Base-by-base conservation (phyloP, 2,329 filamentous ascomycete genomes). In the Zymoseptoria pseudotritici region DNA sequence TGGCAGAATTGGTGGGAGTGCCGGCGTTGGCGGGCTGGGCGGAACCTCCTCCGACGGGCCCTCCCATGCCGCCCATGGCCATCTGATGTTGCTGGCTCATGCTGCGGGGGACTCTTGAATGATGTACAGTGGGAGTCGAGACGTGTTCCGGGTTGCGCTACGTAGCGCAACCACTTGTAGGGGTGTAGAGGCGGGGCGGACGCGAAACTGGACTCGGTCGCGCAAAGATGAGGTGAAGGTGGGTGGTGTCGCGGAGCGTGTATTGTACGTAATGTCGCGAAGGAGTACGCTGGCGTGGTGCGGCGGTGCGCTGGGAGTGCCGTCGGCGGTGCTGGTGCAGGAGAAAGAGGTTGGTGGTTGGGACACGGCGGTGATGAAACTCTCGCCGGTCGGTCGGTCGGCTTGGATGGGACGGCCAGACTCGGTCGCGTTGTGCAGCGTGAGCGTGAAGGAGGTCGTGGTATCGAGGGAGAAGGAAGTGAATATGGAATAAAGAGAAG, bases 1-100 rank as follows among this genome's bases (percentile, higher is more conserved):
- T 63, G 54, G 54, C 55, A 46, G 59, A 62, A 58, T 69, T 69
- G 56, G 62, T 68, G 50, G 70, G 70, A 20, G 69, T 72, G 57
- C 66, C 66, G 19, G 64, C 68, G 59, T 67, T 69, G 59, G 57
- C 59, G 61, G 62, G 58, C 60, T 64, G 61, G n/a, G 61, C 63
- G 53, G 86, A 83, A 36, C 82, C 80, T 66, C 81, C 82, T 66
- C 86, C 86, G 62, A 88, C 66, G 31, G 64, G 61, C 21, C 64
- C 66, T 55, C 67, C 67, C 58, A 70, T 85, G 53, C 83, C 85
- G 62, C 85, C 86, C 71, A 79, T 79, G 73, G 82, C 79, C 86
- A 91, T 89, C 71, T 83, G 80, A 69, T 82, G 78, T 75, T 79
- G 79, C 83, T 86, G 78, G 72, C 80, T 82, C 80, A 83, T 83